Percentiles rank a stretch among this genome's conserved stretches.
Evolutionary conservation across 306 rosid species (phyloP).

Genomic region (Senna tora): DNA sequence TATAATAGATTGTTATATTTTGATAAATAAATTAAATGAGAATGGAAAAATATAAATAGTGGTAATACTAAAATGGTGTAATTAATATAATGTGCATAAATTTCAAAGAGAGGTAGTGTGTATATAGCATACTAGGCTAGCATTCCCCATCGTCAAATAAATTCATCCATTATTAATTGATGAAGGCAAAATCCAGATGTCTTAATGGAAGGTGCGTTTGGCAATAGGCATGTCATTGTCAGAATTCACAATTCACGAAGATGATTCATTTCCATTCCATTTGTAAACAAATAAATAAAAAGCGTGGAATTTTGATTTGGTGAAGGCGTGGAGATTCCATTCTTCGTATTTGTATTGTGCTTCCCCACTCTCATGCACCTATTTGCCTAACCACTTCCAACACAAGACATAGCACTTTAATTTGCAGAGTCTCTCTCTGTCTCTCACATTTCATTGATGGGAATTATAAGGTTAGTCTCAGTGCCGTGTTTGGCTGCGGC

Average conservation of each 20-base stretch:
- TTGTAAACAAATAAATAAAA: background rate
- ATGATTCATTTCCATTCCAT: background rate
- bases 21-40: too few relatives aligned
- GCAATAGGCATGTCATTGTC: background rate
- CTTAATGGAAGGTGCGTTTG: background rate
- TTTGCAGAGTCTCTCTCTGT: constrained; percentile 28
- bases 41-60: too few relatives aligned
- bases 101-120: too few relatives aligned
- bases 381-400: constrained; percentile 14
- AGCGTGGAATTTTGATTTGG: background rate
- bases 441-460: constrained; percentile 35
- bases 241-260: background rate
- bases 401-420: constrained; percentile 36
- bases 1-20: too few relatives aligned
- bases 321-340: constrained; percentile 42
- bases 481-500: constrained; percentile 47
- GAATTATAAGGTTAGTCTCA: constrained; percentile 51
- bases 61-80: too few relatives aligned
- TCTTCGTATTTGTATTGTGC: background rate
- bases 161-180: background rate
- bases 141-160: background rate
- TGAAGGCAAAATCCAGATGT: background rate
- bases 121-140: too few relatives aligned
- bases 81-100: too few relatives aligned
- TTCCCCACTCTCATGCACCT: constrained; percentile 35